These are phyloP conservation scores for Cucurbita moschata DNA, from an alignment of 306 rosid genomes.

Conservation along the genomic window DNA sequence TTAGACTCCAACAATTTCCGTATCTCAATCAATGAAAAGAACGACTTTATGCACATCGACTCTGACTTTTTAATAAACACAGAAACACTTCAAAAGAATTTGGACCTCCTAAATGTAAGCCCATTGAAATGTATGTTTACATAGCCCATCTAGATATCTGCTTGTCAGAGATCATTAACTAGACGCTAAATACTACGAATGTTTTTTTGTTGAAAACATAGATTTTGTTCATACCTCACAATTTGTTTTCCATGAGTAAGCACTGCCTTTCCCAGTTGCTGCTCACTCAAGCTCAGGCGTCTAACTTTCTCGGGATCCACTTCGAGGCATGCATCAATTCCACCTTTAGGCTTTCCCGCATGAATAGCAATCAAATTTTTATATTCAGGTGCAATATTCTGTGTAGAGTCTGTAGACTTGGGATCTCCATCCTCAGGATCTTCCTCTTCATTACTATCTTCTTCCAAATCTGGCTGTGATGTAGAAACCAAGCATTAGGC, in stretches of 20 bases:
- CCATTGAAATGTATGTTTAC: background rate
- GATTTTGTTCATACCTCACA: slow-evolving; percentile 44
- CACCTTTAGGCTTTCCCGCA: slow-evolving; percentile 97
- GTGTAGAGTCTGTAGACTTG: slow-evolving; percentile 28
- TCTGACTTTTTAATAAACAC: background rate
- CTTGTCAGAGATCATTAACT: background rate
- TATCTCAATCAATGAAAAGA: background rate
- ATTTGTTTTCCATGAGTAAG: slow-evolving; percentile 51
- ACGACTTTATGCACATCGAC: background rate
- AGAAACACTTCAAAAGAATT: background rate
- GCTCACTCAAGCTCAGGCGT: slow-evolving; percentile 96
- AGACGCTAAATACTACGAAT: background rate
- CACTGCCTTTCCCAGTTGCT: slow-evolving; percentile 66
- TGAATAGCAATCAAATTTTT: slow-evolving; percentile 75
- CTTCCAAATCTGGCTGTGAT: slow-evolving; percentile 43
- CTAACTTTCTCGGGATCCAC: slow-evolving; percentile 77
- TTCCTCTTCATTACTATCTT: slow-evolving; percentile 31
- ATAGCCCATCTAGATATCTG: background rate
- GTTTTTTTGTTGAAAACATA: background rate
- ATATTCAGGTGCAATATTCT: slow-evolving; percentile 60
- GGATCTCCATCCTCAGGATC: slow-evolving; percentile 26
- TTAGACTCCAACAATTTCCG: background rate
- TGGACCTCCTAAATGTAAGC: background rate
- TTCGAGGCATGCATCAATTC: slow-evolving; percentile 53
- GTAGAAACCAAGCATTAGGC: background rate